phyloP scores from a whole-genome alignment of 495 filamentous ascomycete species.

The Podospora appendiculata region DNA sequence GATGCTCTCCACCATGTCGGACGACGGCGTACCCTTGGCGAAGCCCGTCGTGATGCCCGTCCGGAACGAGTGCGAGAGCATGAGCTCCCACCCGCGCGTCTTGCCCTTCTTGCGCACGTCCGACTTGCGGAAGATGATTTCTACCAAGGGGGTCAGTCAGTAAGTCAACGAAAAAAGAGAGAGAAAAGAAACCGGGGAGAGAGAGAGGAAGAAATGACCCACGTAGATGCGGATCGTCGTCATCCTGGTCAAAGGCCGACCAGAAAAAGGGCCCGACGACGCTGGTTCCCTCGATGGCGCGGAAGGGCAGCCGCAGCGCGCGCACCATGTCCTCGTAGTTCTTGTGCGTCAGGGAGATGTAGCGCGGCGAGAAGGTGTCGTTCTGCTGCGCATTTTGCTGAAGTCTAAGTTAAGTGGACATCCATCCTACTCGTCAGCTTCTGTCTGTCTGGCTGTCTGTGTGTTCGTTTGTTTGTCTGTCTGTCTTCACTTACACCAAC shows the following conservation, averaged over 20 bases:
- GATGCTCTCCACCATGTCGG: constrained; percentile 38
- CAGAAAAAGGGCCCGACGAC: constrained; percentile 51
- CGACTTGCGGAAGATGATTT: constrained; percentile 49
- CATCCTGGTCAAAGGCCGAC: constrained; percentile 44
- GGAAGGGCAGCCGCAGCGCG: constrained; percentile 38
- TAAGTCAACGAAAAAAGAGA: neutral
- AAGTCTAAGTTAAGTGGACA: constrained; percentile 26
- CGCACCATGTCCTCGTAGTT: constrained; percentile 37
- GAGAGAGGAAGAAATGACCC: no score
- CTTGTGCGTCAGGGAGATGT: constrained; percentile 33
- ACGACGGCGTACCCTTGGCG: constrained; percentile 44
- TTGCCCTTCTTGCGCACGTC: constrained; percentile 51
- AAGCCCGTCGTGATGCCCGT: constrained; percentile 44
- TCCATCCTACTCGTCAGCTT: no score
- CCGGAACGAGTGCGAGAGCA: constrained; percentile 46
- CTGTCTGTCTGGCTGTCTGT: no score
- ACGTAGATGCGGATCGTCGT: constrained; percentile 40
- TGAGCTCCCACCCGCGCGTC: constrained; percentile 51
- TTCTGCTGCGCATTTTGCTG: constrained; percentile 42
- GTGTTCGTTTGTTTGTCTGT: no score
- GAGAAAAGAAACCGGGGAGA: constrained; percentile 23
- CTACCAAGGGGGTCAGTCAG: constrained; percentile 12
- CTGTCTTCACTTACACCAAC: constrained; percentile 35
- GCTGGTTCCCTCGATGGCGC: constrained; percentile 41
- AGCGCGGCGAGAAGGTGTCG: constrained; percentile 42